phyloP scores from a whole-genome alignment of 148 eudicot genomes.

The Rhododendron ferrugineum region DNA sequence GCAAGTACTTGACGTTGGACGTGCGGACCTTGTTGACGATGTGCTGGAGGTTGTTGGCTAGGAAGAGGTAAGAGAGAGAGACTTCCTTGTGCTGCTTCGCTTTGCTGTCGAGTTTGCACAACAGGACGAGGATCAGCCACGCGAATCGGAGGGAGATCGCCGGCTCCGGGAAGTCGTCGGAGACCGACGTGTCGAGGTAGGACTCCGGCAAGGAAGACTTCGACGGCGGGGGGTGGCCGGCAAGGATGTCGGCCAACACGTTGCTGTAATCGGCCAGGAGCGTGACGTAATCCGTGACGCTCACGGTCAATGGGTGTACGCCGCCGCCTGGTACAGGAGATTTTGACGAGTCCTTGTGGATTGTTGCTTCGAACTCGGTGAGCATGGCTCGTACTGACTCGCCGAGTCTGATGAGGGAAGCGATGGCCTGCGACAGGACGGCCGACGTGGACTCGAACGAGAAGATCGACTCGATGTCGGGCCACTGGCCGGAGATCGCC shows the following conservation, averaged over 20 bases:
- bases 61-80: conserved; percentile 56
- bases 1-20: conserved; percentile 38
- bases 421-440: conserved; percentile 31
- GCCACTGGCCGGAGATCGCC: conserved; percentile 27
- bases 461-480: conserved; percentile 53
- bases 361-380: conserved; percentile 44
- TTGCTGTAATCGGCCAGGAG: conserved; percentile 45
- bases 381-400: conserved; percentile 35
- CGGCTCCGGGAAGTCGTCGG: conserved; percentile 26
- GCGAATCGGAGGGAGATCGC: conserved; percentile 37
- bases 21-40: conserved; percentile 41
- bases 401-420: conserved; percentile 29
- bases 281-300: conserved; percentile 45
- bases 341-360: conserved; percentile 52
- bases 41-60: conserved; percentile 70
- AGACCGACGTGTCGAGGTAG: conserved; percentile 31
- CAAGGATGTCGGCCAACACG: conserved; percentile 43
- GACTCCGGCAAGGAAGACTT: conserved; percentile 41
- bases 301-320: conserved; percentile 46
- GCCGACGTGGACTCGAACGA: conserved; percentile 32
- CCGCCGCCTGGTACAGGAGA: conserved; percentile 39
- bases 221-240: conserved; percentile 23
- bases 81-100: conserved; percentile 61
- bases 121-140: conserved; percentile 58
- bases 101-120: conserved; percentile 61